Evolutionary conservation across 495 filamentous ascomycete genomes (phyloP), one percentile per base, ranked within the genome.

Genomic region (Apiosordaria backusii): DNA sequence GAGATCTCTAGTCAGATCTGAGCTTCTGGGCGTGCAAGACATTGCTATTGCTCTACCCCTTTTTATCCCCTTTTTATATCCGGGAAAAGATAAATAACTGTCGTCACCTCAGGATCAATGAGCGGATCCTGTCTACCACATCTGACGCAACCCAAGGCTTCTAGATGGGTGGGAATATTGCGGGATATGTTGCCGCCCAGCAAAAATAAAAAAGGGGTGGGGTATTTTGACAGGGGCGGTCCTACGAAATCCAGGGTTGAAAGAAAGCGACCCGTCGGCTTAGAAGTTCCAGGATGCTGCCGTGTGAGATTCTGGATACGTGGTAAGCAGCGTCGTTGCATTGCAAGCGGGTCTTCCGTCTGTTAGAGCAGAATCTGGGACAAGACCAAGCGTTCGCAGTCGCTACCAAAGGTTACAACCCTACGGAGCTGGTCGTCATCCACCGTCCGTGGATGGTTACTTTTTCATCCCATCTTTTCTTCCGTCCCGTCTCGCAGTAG

Each of bases 371-470:
- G 10, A 27, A 45, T 67, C 60, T 24, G 60, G 55, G n/a, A 63
- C 7, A 59, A 10, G 50, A 27, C 62, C 58, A 65, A 65, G 50
- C 61, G 27, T 19, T 59, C 52, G 61, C 18, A 64, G 63, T 65
- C 63, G 67, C 59, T 68, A 68, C 67, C 67, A 59, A 52, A 63
- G 25, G 60, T 4, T 57, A 29, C 29, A 61, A 61, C 59, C 25
- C 59, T 61, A 61, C 59, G 27, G 59, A 55, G 52, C 52, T 55
- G 52, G 35, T n/a, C 0, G 3, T 55, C 52, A 55, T 19, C 52
- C 52, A 21, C 7, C 52, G 16, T 45, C 35, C 35, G 35, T 55
- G 52, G n/a, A 55, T 55, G 19, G n/a, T 55, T 19, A 35, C n/a
- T 22, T 27, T 25, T 40, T 21, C 24, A 45, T 61, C 26, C 59